Percentiles rank a stretch among this genome's conserved stretches.
Conservation (phyloP, 2,329 filamentous ascomycete species). For the Tympanopsis confertula region DNA sequence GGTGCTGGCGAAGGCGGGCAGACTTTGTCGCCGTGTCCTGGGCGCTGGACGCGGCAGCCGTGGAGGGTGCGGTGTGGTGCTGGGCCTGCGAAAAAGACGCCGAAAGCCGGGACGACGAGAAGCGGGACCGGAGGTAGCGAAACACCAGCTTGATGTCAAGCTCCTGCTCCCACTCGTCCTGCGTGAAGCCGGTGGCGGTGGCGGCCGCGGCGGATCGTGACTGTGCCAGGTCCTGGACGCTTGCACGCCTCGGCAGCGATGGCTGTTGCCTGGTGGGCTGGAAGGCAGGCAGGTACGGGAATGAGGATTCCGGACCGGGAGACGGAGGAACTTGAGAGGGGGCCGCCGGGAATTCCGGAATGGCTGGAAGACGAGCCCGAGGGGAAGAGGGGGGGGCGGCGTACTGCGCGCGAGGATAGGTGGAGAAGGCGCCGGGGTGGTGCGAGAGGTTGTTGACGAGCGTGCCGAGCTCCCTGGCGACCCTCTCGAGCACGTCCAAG, state of each 20-base stretch:
- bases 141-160: conserved; percentile 88
- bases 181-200: too few species aligned
- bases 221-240: not conserved
- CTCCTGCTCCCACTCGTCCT: conserved; percentile 88
- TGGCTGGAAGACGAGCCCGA: not conserved
- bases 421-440: conserved; percentile 79
- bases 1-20: not conserved
- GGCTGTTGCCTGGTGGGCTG: conserved; percentile 29
- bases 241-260: too few species aligned
- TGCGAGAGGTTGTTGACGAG: conserved; percentile 75
- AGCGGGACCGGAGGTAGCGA: conserved; percentile 48
- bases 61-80: not conserved
- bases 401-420: conserved; percentile 65
- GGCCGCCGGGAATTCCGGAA: conserved; percentile 12
- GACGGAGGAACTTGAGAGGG: too few species aligned
- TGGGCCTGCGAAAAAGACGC: too few species aligned
- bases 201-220: too few species aligned
- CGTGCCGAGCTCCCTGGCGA: conserved; percentile 76
- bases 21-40: not conserved
- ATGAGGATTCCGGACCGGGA: too few species aligned
- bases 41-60: too few species aligned
- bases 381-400: conserved; percentile 60
- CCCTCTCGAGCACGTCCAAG: conserved; percentile 65
- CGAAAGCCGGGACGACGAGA: not conserved
- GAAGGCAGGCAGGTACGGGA: too few species aligned